Evolutionary conservation across 441 rosid species (phyloP).

Genomic region (Omphalea diandra): DNA sequence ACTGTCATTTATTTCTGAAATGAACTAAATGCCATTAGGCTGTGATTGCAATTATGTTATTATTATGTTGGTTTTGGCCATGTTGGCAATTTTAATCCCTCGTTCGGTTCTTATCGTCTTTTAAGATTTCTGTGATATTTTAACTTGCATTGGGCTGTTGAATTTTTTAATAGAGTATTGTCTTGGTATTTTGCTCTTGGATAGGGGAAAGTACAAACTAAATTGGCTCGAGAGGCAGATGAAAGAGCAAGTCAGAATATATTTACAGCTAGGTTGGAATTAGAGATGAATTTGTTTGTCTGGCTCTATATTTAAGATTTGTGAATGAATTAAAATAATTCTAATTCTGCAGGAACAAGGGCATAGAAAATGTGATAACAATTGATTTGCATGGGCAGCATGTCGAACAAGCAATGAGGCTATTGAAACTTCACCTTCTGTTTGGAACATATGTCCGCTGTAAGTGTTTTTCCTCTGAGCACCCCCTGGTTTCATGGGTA

Average conservation of each 20-base stretch:
- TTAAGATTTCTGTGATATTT: neutral
- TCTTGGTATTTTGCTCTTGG: slow-evolving; percentile 22
- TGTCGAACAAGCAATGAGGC: slow-evolving; percentile 77
- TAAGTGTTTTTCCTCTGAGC: slow-evolving; percentile 38
- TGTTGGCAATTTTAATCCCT: neutral
- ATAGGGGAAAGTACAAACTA: slow-evolving; percentile 58
- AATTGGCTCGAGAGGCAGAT: slow-evolving; percentile 69
- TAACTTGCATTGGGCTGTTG: slow-evolving; percentile 12
- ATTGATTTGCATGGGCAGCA: slow-evolving; percentile 97
- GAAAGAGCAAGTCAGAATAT: slow-evolving; percentile 84
- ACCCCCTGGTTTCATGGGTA: neutral
- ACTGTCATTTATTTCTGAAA: neutral
- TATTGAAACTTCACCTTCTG: slow-evolving; percentile 71
- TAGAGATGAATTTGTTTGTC: slow-evolving; percentile 1
- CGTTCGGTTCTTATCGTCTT: neutral
- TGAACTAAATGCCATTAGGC: neutral
- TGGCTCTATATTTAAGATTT: slow-evolving; percentile 9
- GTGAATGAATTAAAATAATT: slow-evolving; percentile 25
- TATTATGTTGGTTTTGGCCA: too few species aligned
- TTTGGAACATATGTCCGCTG: slow-evolving; percentile 63
- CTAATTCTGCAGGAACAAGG: slow-evolving; percentile 64
- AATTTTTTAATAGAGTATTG: slow-evolving; percentile 9
- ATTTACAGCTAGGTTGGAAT: slow-evolving; percentile 71
- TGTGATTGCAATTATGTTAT: slow-evolving; percentile 4
- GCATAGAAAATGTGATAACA: slow-evolving; percentile 70